Evolutionary conservation across 805 yeast genomes (phyloP), one percentile per base, ranked within the genome.

Genomic region (Nakazawaea molendinolei): DNA sequence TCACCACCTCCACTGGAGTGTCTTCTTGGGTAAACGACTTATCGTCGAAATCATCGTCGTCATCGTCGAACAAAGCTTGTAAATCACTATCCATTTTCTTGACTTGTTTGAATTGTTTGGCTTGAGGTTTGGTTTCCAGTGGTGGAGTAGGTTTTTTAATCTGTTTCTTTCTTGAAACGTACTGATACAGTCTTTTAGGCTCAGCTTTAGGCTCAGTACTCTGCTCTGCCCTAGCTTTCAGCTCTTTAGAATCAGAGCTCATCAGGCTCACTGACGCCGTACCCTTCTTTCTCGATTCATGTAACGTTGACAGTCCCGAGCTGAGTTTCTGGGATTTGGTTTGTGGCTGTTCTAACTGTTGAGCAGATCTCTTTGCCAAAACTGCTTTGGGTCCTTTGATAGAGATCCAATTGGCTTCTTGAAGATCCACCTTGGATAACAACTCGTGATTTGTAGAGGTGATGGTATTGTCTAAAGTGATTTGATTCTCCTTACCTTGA

Each of bases 141-240:
- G 8, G 28, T 40, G 12, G 44, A 50, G 20, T 45, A 9, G 33
- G 34, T 40, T 8, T 50, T 34, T 65, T 69, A 28, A 45, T 52
- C 9, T 62, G 61, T 30, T 47, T 48, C 28, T 45, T 47, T 20
- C 43, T 28, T 10, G 45, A 42, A n/a, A 36, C 40, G 34, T 42
- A 42, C 21, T 32, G 29, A 17, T 34, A 33, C n/a, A n/a, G n/a
- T n/a, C n/a, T 23, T 24, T 25, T 13, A 31, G 23, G 16, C 28
- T 28, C 13, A 23, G 26, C 20, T 14, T 29, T 17, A 33, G 35
- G 30, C 20, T 30, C 8, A 12, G 29, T n/a, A n/a, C n/a, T n/a
- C n/a, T n/a, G n/a, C n/a, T n/a, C 24, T 20, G n/a, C 14, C 15
- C 10, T 28, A 5, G 31, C 21, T 17, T 14, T 12, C 16, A 27